Evolutionary conservation across 306 rosid genomes (phyloP).

Genomic region (Delonix regia): DNA sequence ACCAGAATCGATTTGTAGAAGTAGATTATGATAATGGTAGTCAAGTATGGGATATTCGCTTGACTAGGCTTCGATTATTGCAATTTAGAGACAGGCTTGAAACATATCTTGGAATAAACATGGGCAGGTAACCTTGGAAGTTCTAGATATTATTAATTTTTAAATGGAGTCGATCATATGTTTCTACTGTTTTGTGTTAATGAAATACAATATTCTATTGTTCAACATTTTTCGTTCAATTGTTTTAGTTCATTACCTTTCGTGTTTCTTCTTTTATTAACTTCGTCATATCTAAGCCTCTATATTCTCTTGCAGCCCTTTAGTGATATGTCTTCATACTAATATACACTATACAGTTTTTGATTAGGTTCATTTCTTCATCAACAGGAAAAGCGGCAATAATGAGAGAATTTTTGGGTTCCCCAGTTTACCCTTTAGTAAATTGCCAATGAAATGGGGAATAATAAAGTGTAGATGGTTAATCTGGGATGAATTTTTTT

Average conservation of each 20-base stretch:
- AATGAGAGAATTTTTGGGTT: conserved; percentile 1
- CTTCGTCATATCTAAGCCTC: background rate
- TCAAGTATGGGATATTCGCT: conserved; percentile 71
- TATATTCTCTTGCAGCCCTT: background rate
- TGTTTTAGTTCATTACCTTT: conserved; percentile 20
- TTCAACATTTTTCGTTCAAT: conserved; percentile 18
- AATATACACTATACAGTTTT: conserved; percentile 11
- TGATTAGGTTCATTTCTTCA: conserved; percentile 8
- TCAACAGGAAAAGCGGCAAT: conserved; percentile 22
- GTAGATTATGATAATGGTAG: conserved; percentile 47
- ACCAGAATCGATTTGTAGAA: conserved; percentile 67
- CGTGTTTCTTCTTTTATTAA: conserved; percentile 3
- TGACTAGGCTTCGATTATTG: conserved; percentile 79
- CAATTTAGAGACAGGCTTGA: conserved; percentile 89
- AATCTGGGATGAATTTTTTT: background rate
- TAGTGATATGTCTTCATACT: conserved; percentile 15
- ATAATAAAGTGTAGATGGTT: conserved; percentile 5
- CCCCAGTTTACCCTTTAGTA: conserved; percentile 4
- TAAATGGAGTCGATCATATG: background rate
- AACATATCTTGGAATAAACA: conserved; percentile 92
- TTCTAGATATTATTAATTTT: conserved; percentile 30
- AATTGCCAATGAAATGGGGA: conserved; percentile 7
- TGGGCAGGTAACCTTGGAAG: conserved; percentile 82
- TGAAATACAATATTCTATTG: conserved; percentile 7
- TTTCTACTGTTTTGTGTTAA: background rate